These are phyloP conservation scores for Isabelozyma pseudorhagii DNA, from an alignment of 805 yeast species.

Conservation along the genomic window DNA sequence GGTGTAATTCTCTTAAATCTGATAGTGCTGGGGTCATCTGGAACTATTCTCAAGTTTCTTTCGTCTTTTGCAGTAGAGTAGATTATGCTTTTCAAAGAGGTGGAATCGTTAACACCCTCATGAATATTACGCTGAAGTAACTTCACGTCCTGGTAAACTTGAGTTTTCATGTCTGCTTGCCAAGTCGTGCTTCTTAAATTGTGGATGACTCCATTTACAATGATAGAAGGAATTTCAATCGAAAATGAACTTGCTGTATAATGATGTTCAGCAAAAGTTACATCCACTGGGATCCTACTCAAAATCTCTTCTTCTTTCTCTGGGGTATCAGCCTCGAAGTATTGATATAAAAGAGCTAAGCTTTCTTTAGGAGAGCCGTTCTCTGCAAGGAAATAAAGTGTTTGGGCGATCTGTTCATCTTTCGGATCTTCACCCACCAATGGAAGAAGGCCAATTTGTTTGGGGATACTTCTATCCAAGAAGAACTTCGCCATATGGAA, in stretches of 20 bases:
- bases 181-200: constrained; percentile 49
- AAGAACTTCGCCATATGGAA: constrained; percentile 48
- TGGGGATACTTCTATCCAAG: constrained; percentile 61
- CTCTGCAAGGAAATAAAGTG: constrained; percentile 31
- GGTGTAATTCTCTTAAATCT: constrained; percentile 27
- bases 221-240: constrained; percentile 47
- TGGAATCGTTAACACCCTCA: constrained; percentile 19
- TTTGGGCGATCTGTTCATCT: constrained; percentile 27
- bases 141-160: constrained; percentile 51
- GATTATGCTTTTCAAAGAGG: constrained; percentile 36
- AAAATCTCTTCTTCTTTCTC: constrained; percentile 23
- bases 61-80: constrained; percentile 37
- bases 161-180: constrained; percentile 52
- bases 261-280: constrained; percentile 10
- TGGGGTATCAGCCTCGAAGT: constrained; percentile 20
- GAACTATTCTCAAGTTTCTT: constrained; percentile 44
- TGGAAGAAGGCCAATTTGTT: constrained; percentile 84
- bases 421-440: constrained; percentile 28
- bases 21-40: constrained; percentile 28
- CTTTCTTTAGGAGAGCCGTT: constrained; percentile 30
- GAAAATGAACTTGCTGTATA: constrained; percentile 26
- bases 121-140: constrained; percentile 23
- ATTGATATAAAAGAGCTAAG: constrained; percentile 37
- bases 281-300: constrained; percentile 12
- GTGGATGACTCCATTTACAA: constrained; percentile 71